Conservation (phyloP, 192 early-diverging fungal species). For the Gonapodya prolifera region DNA sequence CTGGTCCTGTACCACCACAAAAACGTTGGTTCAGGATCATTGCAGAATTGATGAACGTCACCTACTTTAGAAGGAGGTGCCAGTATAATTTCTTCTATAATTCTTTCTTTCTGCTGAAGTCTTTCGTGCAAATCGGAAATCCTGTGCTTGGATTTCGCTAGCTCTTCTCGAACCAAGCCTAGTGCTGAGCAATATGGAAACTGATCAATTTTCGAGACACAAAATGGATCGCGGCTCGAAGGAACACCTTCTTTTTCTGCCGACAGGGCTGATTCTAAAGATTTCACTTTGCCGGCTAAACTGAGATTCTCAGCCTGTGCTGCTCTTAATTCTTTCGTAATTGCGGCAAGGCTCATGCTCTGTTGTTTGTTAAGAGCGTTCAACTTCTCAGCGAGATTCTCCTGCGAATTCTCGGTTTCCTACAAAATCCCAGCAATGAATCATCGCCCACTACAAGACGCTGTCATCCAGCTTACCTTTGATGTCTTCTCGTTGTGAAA, state of each 20-base stretch:
- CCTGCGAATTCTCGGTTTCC: constrained; percentile 10
- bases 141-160: background rate
- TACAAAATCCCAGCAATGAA: constrained; percentile 5
- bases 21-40: no score
- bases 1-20: background rate
- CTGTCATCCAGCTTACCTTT: background rate
- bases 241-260: background rate
- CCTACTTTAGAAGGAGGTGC: background rate
- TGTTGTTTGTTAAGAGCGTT: constrained; percentile 15
- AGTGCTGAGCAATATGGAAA: background rate
- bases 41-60: no score
- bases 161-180: background rate
- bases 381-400: constrained; percentile 9
- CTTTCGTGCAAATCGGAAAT: background rate
- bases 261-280: background rate
- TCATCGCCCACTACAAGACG: background rate
- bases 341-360: background rate
- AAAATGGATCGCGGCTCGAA: background rate
- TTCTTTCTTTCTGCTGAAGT: background rate
- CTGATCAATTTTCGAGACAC: background rate
- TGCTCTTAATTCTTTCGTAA: background rate
- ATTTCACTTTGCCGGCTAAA: background rate
- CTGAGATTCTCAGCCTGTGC: background rate
- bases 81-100: background rate
- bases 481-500: constrained; percentile 22